phyloP scores from a whole-genome alignment of 2,329 filamentous ascomycete genomes.

The Aspergillus carbonarius region DNA sequence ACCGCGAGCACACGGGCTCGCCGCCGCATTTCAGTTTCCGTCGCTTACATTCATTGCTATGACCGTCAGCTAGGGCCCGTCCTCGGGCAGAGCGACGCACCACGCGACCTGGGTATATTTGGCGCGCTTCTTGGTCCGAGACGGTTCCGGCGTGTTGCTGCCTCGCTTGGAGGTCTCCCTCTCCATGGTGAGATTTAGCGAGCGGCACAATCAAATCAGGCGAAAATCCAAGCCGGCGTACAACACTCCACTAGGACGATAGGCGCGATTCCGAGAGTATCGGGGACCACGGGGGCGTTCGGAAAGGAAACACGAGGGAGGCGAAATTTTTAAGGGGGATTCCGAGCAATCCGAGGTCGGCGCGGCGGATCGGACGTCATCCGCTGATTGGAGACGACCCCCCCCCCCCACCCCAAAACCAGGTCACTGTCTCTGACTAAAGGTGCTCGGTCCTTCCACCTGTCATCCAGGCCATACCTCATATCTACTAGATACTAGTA shows the following conservation, averaged over 20 bases:
- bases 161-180: background rate
- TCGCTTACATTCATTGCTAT: slow-evolving; percentile 71
- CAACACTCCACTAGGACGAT: background rate
- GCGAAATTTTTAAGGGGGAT: background rate
- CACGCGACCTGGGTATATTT: slow-evolving; percentile 39
- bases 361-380: background rate
- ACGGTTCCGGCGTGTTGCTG: slow-evolving; percentile 18
- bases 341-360: slow-evolving; percentile 6
- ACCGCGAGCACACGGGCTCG: slow-evolving; percentile 65
- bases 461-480: too few species aligned
- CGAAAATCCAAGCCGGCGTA: background rate
- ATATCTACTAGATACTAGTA: too few species aligned
- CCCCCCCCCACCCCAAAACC: too few species aligned
- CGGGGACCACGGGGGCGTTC: background rate
- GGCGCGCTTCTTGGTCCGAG: slow-evolving; percentile 31
- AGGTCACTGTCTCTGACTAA: too few species aligned
- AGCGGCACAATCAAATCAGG: background rate
- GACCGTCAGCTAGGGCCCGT: background rate
- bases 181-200: slow-evolving; percentile 10
- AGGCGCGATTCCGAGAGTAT: background rate
- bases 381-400: background rate
- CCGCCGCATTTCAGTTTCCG: slow-evolving; percentile 75
- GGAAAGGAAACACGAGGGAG: background rate
- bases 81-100: slow-evolving; percentile 18
- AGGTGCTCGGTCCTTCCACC: too few species aligned